These are phyloP conservation scores for Theileria annulata DNA, from an alignment of 169 alveolate genomes.

Conservation along the genomic window DNA sequence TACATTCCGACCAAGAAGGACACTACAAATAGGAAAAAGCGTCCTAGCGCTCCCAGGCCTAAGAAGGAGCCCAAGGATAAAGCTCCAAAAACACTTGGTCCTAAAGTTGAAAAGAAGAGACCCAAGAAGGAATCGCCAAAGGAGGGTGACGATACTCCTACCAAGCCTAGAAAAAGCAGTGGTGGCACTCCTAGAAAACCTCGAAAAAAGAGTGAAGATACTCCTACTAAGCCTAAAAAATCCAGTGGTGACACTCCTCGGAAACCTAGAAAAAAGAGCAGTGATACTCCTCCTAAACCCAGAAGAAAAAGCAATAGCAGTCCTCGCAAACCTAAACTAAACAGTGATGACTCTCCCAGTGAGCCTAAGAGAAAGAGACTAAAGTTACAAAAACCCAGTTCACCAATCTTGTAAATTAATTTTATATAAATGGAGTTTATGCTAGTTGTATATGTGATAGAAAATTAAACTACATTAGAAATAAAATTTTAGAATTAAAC, in stretches of 20 bases:
- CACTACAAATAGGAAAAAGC: not conserved
- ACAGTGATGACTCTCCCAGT: not conserved
- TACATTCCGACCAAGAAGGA: constrained; percentile 19
- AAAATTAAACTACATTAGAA: constrained; percentile 27
- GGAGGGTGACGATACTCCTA: not conserved
- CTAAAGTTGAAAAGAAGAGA: not conserved
- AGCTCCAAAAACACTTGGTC: constrained; percentile 4
- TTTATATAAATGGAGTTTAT: constrained; percentile 17
- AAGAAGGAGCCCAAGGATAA: constrained; percentile 12
- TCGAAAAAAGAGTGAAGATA: not conserved
- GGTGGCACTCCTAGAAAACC: not conserved
- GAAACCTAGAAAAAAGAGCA: not conserved
- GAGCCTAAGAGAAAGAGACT: constrained; percentile 3
- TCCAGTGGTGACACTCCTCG: not conserved
- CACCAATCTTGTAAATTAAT: not conserved
- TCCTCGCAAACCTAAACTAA: not conserved
- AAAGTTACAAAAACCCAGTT: constrained; percentile 13
- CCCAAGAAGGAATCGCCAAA: not conserved
- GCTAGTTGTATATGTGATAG: constrained; percentile 17
- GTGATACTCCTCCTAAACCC: not conserved
- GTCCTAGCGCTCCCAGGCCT: not conserved
- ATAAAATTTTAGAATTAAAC: constrained; percentile 53
- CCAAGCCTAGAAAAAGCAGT: not conserved
- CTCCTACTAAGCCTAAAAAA: not conserved
- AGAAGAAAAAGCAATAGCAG: not conserved